Conservation (phyloP, 352 stramenopile genomes). For the Phytopythium helicoides region DNA sequence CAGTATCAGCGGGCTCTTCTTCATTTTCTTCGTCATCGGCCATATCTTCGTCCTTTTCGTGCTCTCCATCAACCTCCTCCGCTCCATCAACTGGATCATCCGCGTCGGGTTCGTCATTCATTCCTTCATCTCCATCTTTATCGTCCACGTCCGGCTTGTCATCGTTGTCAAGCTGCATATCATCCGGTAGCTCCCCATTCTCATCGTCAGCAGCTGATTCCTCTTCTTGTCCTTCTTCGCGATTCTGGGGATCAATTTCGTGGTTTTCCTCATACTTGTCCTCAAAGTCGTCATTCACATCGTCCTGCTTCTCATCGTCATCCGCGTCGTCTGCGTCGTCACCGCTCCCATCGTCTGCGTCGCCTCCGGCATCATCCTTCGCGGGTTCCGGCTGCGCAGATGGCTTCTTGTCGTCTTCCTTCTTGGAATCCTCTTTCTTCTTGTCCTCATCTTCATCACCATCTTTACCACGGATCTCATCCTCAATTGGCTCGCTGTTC, state of each 20-base stretch:
- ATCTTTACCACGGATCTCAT: conserved; percentile 89
- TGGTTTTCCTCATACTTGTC: conserved; percentile 83
- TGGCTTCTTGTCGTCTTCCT: conserved; percentile 42
- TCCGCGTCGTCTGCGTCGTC: conserved; percentile 34
- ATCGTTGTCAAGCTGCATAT: conserved; percentile 84
- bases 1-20: conserved; percentile 64
- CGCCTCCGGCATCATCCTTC: conserved; percentile 34
- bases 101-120: conserved; percentile 48
- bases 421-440: conserved; percentile 67
- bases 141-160: conserved; percentile 37
- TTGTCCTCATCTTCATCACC: conserved; percentile 86
- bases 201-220: conserved; percentile 56
- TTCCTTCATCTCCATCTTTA: conserved; percentile 47
- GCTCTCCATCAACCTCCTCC: conserved; percentile 28
- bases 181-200: conserved; percentile 69
- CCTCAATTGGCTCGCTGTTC: conserved; percentile 68
- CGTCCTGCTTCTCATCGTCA: conserved; percentile 72
- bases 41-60: conserved; percentile 51
- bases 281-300: conserved; percentile 91
- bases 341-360: conserved; percentile 31
- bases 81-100: conserved; percentile 32
- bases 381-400: conserved; percentile 51
- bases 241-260: conserved; percentile 53
- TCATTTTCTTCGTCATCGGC: conserved; percentile 65
- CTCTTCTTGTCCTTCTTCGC: conserved; percentile 47